Base-by-base conservation (phyloP, 768 basidiomycete species). In the Macrolepiota albuminosa region DNA sequence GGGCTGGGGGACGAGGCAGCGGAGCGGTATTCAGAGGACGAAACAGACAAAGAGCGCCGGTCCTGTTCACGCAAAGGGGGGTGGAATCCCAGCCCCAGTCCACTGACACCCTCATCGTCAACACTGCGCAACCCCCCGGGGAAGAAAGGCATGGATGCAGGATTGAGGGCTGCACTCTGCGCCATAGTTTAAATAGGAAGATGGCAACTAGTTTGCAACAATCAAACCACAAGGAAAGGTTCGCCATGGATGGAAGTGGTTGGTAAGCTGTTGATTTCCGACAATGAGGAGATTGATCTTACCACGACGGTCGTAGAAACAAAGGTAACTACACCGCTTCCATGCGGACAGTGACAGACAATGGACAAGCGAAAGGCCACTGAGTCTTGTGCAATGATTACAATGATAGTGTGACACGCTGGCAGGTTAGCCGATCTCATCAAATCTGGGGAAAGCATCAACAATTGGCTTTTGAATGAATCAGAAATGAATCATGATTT, bases 91-190 rank as follows among this genome's bases (percentile, higher is more conserved):
- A 83, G 71, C 58, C 74, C 75, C 45, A 81, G 70, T 60, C 74
- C 75, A 66, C 70, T 72, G 52, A 71, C 69, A 51, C 73, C 76
- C 56, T 86, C 85, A 60, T 87, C 84, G 58, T 85, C 86, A 66
- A 69, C 76, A 64, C 77, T 68, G 63, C 85, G 84, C 65, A 83
- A 69, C 67, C 78, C 81, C 57, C 87, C 88, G 62, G 91, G 91
- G 71, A 91, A 91, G 81, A 93, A 93, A 54, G 91, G 91, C 71
- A 85, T 85, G 60, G 90, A 93, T 62, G 89, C 80, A 64, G 91
- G 89, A 73, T 92, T 91, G 67, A 92, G 77, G 61, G 88, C 81
- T 68, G 83, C 86, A 67, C 85, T 89, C 81, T 84, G 85, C 63
- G 88, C 85, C 86, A 91, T 89, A 70, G 73, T 76, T 69, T 64